Evolutionary conservation across 2,329 filamentous ascomycete genomes (phyloP), one percentile per base, ranked within the genome.

Genomic region (Colletotrichum orbiculare): DNA sequence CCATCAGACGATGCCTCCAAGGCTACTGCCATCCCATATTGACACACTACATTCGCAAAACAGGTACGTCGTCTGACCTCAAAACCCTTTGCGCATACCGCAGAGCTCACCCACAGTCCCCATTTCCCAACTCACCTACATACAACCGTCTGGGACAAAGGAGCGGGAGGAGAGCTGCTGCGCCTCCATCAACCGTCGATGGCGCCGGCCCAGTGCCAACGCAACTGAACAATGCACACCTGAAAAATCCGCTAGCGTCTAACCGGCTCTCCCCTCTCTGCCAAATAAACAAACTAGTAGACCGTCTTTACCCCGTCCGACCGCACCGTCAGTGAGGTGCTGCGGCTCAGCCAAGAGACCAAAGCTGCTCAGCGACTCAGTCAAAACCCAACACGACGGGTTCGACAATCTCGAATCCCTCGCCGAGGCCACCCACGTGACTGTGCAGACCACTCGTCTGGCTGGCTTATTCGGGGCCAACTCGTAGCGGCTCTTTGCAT

Each of bases 111-210:
- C 13, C 41, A 10, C 15, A 8, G 12, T 43, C 13, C 42, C 42
- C 54, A n/a, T 34, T 25, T 25, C 25, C 35, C 45, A 9, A 35
- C 5, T 25, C n/a, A 13, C 35, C 37, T 25, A 48, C 46, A 25
- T 25, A 48, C 46, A 25, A 35, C 13, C 11, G n/a, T 54, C n/a
- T 33, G 34, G 11, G 37, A 43, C 25, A 45, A 47, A 55, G 35
- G 13, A 41, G 46, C 46, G 52, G 52, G 17, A 41, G 45, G 42
- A n/a, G 11, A 50, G n/a, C 35, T 58, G 56, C 61, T 60, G 50
- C 62, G 62, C 57, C 61, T 15, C 50, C 45, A 42, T 42, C 57
- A 59, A 25, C 57, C 57, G 57, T 61, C 45, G 34, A 61, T 37
- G 50, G 62, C 52, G 57, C 45, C 34, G 38, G 17, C 25, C 57